phyloP scores from a whole-genome alignment of 116 monocot genomes.

The Dioscorea cayenensis region DNA sequence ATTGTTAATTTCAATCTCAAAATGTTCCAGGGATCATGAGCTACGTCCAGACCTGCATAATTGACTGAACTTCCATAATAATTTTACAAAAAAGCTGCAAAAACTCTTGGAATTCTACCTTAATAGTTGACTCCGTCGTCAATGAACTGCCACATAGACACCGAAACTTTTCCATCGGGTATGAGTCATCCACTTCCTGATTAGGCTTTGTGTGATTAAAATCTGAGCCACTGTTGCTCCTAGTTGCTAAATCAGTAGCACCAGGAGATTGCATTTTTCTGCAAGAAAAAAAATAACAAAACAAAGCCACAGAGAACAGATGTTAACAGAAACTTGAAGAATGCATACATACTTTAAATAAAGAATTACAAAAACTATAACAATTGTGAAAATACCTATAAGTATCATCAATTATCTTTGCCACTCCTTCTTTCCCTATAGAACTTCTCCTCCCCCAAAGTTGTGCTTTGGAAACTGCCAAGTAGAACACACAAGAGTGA shows the following conservation, averaged over 20 bases:
- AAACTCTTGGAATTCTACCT: conserved; percentile 31
- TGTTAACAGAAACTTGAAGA: not conserved
- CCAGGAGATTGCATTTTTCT: conserved; percentile 91
- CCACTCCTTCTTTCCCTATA: conserved; percentile 62
- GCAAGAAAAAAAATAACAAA: conserved; percentile 11
- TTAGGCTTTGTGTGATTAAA: conserved; percentile 45
- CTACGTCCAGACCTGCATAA: conserved; percentile 7
- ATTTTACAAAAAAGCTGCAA: too few relatives aligned
- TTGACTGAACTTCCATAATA: too few relatives aligned
- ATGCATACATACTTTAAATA: not conserved
- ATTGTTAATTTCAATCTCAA: conserved; percentile 31
- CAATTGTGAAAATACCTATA: conserved; percentile 40
- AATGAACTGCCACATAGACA: conserved; percentile 72
- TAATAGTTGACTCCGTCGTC: conserved; percentile 54
- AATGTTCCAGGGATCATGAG: conserved; percentile 38
- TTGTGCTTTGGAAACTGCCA: conserved; percentile 34
- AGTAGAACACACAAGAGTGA: not conserved
- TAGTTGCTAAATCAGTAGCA: conserved; percentile 73
- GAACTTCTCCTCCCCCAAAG: conserved; percentile 53
- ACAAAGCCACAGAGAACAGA: not conserved
- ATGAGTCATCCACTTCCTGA: conserved; percentile 40
- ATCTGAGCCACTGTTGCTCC: conserved; percentile 55
- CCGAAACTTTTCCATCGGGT: conserved; percentile 51
- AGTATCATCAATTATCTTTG: conserved; percentile 86
- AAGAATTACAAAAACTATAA: not conserved